Percentiles rank a stretch among this genome's conserved stretches.
These are phyloP conservation scores for Tolypocladium nubicola DNA, from an alignment of 2,329 filamentous ascomycete species.

Conservation along the genomic window DNA sequence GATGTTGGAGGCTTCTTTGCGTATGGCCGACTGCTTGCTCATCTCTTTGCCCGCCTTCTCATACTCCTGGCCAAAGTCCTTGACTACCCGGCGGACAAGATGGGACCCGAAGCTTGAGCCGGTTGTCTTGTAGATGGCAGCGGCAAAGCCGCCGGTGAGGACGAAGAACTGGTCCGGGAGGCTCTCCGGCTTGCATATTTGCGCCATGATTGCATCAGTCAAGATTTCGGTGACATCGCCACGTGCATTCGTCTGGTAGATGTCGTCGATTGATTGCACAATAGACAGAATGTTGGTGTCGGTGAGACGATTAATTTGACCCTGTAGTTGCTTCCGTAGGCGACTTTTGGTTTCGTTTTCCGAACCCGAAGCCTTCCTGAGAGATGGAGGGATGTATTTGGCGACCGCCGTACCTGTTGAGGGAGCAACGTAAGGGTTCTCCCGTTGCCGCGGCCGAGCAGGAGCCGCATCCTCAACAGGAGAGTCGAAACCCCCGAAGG, in stretches of 20 bases:
- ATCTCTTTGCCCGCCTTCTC: constrained; percentile 27
- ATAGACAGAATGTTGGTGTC: constrained; percentile 85
- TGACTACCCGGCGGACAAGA: constrained; percentile 67
- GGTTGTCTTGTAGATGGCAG: constrained; percentile 76
- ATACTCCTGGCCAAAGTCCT: constrained; percentile 61
- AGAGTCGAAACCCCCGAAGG: constrained; percentile 29
- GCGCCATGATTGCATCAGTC: constrained; percentile 65
- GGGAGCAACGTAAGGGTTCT: constrained; percentile 87
- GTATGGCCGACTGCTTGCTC: constrained; percentile 26
- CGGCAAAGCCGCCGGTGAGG: constrained; percentile 79
- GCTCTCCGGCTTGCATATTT: constrained; percentile 67
- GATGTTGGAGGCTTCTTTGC: constrained; percentile 51
- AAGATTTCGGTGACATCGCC: constrained; percentile 78
- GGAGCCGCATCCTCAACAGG: constrained; percentile 19
- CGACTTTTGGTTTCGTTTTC: constrained; percentile 58
- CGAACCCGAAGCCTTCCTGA: constrained; percentile 52
- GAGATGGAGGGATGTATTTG: constrained; percentile 86
- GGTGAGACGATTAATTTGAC: constrained; percentile 84
- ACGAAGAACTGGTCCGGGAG: constrained; percentile 86
- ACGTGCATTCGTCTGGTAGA: constrained; percentile 78
- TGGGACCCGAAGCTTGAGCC: constrained; percentile 87
- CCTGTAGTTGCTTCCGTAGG: constrained; percentile 72
- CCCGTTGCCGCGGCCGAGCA: constrained; percentile 42
- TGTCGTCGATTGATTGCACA: constrained; percentile 65
- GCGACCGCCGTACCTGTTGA: constrained; percentile 31